Conservation (phyloP, 2,329 filamentous ascomycete genomes). For the Calonectria pauciramosa region DNA sequence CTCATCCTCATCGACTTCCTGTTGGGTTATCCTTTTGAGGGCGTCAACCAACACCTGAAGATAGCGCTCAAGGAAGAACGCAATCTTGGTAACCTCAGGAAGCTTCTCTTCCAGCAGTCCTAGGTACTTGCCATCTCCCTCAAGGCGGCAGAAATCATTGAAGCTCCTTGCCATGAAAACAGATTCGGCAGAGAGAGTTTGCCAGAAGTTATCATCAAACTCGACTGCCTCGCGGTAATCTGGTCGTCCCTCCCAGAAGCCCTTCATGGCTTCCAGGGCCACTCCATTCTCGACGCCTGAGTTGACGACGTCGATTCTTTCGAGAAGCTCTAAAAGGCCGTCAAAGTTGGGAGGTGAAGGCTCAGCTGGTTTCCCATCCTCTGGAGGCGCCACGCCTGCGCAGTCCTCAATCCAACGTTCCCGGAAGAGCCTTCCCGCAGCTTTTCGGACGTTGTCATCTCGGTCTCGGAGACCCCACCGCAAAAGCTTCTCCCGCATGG, state of each 20-base stretch:
- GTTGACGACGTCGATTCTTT: conserved; percentile 93
- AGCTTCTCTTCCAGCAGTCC: conserved; percentile 90
- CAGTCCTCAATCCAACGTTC: conserved; percentile 99
- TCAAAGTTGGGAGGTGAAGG: conserved; percentile 78
- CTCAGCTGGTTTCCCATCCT: conserved; percentile 68
- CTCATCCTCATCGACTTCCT: conserved; percentile 69
- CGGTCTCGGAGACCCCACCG: conserved; percentile 95
- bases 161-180: conserved; percentile 93
- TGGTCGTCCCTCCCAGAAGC: conserved; percentile 94
- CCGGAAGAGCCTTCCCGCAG: conserved; percentile 88
- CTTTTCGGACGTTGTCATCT: conserved; percentile 94
- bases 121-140: conserved; percentile 81
- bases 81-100: conserved; percentile 92
- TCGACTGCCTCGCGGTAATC: conserved; percentile 81
- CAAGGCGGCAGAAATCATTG: conserved; percentile 89
- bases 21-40: conserved; percentile 69
- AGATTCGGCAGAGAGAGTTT: conserved; percentile 85
- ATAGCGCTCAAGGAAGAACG: conserved; percentile 87
- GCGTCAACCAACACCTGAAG: conserved; percentile 77
- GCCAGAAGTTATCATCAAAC: conserved; percentile 84
- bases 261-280: conserved; percentile 92
- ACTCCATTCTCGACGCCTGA: conserved; percentile 92
- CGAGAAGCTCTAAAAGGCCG: conserved; percentile 89
- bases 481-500: conserved; percentile 94
- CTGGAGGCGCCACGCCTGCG: conserved; percentile 74